phyloP scores from a whole-genome alignment of 2,329 filamentous ascomycete species.

The Fusarium tjaetaba region DNA sequence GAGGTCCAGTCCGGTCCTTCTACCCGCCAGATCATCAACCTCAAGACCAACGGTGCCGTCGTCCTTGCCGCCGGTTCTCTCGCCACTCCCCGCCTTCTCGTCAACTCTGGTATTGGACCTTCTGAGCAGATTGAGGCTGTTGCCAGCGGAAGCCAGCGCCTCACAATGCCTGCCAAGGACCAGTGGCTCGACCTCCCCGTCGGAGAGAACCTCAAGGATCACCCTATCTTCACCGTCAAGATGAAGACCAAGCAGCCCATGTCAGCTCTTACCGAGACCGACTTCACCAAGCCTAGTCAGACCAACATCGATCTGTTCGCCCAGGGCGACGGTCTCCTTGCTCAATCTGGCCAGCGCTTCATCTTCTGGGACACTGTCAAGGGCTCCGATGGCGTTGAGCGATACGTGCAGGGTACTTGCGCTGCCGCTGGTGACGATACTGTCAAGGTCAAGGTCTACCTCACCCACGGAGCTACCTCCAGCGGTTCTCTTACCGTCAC shows the following conservation, averaged over 20 bases:
- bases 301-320: conserved; percentile 48
- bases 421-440: conserved; percentile 53
- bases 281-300: conserved; percentile 42
- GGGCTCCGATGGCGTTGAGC: conserved; percentile 51
- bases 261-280: conserved; percentile 47
- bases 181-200: conserved; percentile 69
- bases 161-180: conserved; percentile 59
- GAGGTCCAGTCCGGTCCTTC: conserved; percentile 72
- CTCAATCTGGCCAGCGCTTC: conserved; percentile 58
- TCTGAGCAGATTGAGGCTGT: conserved; percentile 66
- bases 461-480: conserved; percentile 61
- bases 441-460: conserved; percentile 60
- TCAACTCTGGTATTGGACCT: conserved; percentile 70
- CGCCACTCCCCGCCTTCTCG: conserved; percentile 74
- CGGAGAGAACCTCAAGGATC: conserved; percentile 68
- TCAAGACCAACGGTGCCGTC: conserved; percentile 53
- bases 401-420: conserved; percentile 58
- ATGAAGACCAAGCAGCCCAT: conserved; percentile 54
- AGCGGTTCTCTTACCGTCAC: conserved; percentile 56
- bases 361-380: conserved; percentile 59
- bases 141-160: conserved; percentile 59
- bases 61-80: conserved; percentile 76
- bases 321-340: conserved; percentile 51
- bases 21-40: conserved; percentile 40
- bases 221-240: conserved; percentile 54